These are phyloP conservation scores for Raffaelea ambrosiae DNA, from an alignment of 2,329 filamentous ascomycete genomes.

Conservation along the genomic window DNA sequence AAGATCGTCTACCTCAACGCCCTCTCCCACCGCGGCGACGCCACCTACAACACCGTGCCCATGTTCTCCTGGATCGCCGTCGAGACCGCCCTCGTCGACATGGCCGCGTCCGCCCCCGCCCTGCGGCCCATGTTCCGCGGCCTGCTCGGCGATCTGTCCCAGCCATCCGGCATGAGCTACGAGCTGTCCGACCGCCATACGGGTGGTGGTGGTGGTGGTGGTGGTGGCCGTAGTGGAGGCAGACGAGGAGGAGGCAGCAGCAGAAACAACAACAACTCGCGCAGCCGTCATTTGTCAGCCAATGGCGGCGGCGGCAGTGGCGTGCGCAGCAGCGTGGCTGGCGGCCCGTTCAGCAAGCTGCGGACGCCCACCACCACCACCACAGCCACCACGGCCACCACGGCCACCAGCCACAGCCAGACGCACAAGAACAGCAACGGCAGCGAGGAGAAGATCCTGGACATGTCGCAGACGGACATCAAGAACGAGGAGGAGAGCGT, in stretches of 20 bases:
- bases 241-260: conserved; percentile 5
- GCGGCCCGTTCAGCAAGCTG: too few species aligned
- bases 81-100: conserved; percentile 2
- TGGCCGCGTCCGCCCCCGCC: neutral
- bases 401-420: neutral
- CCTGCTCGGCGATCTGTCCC: neutral
- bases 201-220: neutral
- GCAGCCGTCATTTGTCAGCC: too few species aligned
- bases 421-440: neutral
- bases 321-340: too few species aligned
- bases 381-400: too few species aligned
- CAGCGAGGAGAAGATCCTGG: neutral
- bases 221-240: neutral
- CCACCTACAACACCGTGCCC: conserved; percentile 4
- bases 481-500: too few species aligned
- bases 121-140: neutral
- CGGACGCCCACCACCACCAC: too few species aligned
- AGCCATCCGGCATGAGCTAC: neutral
- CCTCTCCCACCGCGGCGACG: conserved; percentile 2
- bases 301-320: too few species aligned
- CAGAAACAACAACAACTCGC: too few species aligned
- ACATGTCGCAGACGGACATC: neutral
- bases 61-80: conserved; percentile 3
- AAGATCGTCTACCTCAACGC: conserved; percentile 4
- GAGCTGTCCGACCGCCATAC: neutral